phyloP scores from a whole-genome alignment of 1,284 basidiomycete genomes.

The Blastosporella zonata region DNA sequence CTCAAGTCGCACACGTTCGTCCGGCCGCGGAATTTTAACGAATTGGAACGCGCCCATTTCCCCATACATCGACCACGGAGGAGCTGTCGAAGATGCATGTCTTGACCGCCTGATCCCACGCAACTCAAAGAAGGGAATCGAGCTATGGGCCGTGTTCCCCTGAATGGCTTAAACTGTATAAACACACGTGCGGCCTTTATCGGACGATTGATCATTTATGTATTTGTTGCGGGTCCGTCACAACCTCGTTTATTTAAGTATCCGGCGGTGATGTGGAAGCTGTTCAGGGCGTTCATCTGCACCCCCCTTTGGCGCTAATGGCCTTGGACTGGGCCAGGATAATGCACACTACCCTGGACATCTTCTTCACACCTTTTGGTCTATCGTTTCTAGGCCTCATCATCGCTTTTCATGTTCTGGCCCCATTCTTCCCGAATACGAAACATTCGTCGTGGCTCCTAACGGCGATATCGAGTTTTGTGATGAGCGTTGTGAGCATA shows the following conservation, averaged over 20 bases:
- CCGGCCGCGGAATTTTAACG: background rate
- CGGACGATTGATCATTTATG: background rate
- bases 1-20: constrained; percentile 8
- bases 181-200: constrained; percentile 10
- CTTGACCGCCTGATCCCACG: background rate
- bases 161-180: background rate
- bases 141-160: background rate
- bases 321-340: constrained; percentile 7
- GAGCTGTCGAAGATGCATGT: background rate
- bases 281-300: background rate
- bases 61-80: background rate
- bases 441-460: constrained; percentile 56
- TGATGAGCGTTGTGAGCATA: constrained; percentile 45
- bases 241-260: constrained; percentile 1
- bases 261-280: background rate
- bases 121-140: background rate
- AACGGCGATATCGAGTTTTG: constrained; percentile 39
- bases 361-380: constrained; percentile 21
- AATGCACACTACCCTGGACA: constrained; percentile 6
- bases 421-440: constrained; percentile 31
- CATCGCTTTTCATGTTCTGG: constrained; percentile 33
- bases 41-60: background rate
- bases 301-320: background rate
- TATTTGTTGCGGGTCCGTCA: background rate
- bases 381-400: constrained; percentile 23